Evolutionary conservation across 2,329 filamentous ascomycete species (phyloP), one percentile per base, ranked within the genome.

Genomic region (Pleochaeta shiraiana): DNA sequence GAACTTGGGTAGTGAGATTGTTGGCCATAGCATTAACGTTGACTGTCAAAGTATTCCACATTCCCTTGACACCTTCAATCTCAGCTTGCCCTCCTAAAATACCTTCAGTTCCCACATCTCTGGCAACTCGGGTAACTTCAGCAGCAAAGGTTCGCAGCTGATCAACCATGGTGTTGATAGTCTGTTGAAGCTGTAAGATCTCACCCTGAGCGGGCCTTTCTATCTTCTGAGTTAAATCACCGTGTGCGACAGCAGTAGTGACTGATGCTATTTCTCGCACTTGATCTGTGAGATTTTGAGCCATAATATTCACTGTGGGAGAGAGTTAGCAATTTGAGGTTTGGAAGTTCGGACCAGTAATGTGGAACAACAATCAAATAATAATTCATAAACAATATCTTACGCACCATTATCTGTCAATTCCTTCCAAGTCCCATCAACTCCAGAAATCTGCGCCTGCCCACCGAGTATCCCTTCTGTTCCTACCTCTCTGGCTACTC

Each of bases 341-440:
- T n/a, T 7, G 28, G n/a, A 12, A 33, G 21, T 28, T 28, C 21
- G 7, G 31, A 59, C 26, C 26, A 59, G 31, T 28, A 59, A 6
- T 28, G 19, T 16, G 53, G 5, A 59, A 33, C 16, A 59, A 59
- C 21, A 7, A 59, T 7, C n/a, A n/a, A n/a, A n/a, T n/a, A n/a
- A n/a, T n/a, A n/a, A n/a, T n/a, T n/a, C n/a, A n/a, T n/a, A n/a
- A n/a, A n/a, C n/a, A n/a, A n/a, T 37, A 30, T 39, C 9, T 55
- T 37, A 69, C 74, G 67, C 77, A 85, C 83, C 83, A 72, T 92
- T 92, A 74, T 91, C 86, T 21, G 92, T 97, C 70, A 97, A 78
- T 77, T 97, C 92, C 73, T 95, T 95, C 92, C 92, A 97, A 67
- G 95, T 95, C 71, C 92, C 92, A 74, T 93, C 90, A 65, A 97